Conservation (phyloP, 805 yeast species). For the Kregervanrija pseudodelftensis region DNA sequence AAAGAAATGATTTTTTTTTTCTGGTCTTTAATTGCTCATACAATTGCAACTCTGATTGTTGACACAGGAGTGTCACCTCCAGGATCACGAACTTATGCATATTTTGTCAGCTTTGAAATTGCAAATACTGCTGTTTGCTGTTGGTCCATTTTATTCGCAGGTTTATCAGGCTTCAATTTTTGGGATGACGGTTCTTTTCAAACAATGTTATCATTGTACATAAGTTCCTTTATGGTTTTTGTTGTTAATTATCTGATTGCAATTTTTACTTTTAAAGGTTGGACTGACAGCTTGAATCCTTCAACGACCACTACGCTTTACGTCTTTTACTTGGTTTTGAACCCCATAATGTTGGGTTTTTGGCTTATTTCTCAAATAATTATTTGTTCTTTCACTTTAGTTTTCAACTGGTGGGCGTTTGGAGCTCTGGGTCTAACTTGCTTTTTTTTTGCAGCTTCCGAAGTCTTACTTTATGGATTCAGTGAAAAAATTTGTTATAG, state of each 20-base stretch:
- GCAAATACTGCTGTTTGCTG: slow-evolving; percentile 71
- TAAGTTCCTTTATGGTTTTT: slow-evolving; percentile 51
- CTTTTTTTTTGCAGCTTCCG: slow-evolving; percentile 76
- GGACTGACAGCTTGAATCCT: slow-evolving; percentile 43
- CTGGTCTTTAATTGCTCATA: slow-evolving; percentile 49
- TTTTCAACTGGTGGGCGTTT: slow-evolving; percentile 73
- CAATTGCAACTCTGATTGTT: slow-evolving; percentile 63
- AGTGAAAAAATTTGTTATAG: slow-evolving; percentile 59
- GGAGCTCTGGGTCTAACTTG: slow-evolving; percentile 74
- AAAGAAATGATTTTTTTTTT: slow-evolving; percentile 75
- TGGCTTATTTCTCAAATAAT: slow-evolving; percentile 65
- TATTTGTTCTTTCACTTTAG: slow-evolving; percentile 59
- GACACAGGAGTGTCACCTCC: slow-evolving; percentile 94
- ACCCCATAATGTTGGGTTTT: slow-evolving; percentile 54
- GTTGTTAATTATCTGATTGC: slow-evolving; percentile 59
- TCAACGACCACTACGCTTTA: slow-evolving; percentile 61
- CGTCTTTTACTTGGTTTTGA: slow-evolving; percentile 61
- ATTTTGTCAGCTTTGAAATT: slow-evolving; percentile 75
- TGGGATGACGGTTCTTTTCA: slow-evolving; percentile 89
- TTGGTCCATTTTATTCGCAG: slow-evolving; percentile 61
- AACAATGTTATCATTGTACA: slow-evolving; percentile 53
- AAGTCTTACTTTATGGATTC: slow-evolving; percentile 64
- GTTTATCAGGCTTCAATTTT: slow-evolving; percentile 76
- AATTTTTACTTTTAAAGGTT: slow-evolving; percentile 64
- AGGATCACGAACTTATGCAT: slow-evolving; percentile 64